Base-by-base conservation (phyloP, 306 rosid species). In the Amphicarpaea edgeworthii region DNA sequence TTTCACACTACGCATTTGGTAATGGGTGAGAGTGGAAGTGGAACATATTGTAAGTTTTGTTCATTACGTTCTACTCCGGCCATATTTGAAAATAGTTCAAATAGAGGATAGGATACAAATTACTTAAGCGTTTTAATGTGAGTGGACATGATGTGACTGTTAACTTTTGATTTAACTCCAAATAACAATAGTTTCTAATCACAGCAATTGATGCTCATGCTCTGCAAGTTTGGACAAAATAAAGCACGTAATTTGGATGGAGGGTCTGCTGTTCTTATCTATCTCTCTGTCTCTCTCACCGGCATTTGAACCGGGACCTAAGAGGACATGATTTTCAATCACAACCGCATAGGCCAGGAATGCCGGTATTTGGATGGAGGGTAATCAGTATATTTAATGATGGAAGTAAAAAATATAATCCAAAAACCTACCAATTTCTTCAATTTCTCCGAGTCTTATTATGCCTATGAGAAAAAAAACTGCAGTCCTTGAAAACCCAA, bases 201-300 rank as follows among this genome's bases (percentile, higher is more conserved):
- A 63, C 11, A 63, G 15, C 16, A 53, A 34, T 34, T 55, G 21
- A 45, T 61, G 62, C 0, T 45, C 57, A 16, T 32, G 79, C 53
- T 76, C 34, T 76, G 37, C 72, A 57, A 59, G 47, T 60, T 72
- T 40, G 67, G 38, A 59, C 21, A 46, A 40, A 12, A 72, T 58
- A 58, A 17, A 49, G 40, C 43, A 66, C 15, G 17, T 10, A 65
- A 23, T 65, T 46, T 57, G 37, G 61, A 47, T n/a, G n/a, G n/a
- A n/a, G n/a, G n/a, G n/a, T n/a, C n/a, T n/a, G n/a, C n/a, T n/a
- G n/a, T n/a, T n/a, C n/a, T n/a, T n/a, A n/a, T n/a, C n/a, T n/a
- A n/a, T n/a, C n/a, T n/a, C n/a, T 30, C 34, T 30, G 5, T 30
- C 4, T 30, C 34, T 30, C 34, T 30, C 5, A 30, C 34, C 5